Evolutionary conservation across 2,329 filamentous ascomycete genomes (phyloP).

Genomic region (Didymella pinodella): DNA sequence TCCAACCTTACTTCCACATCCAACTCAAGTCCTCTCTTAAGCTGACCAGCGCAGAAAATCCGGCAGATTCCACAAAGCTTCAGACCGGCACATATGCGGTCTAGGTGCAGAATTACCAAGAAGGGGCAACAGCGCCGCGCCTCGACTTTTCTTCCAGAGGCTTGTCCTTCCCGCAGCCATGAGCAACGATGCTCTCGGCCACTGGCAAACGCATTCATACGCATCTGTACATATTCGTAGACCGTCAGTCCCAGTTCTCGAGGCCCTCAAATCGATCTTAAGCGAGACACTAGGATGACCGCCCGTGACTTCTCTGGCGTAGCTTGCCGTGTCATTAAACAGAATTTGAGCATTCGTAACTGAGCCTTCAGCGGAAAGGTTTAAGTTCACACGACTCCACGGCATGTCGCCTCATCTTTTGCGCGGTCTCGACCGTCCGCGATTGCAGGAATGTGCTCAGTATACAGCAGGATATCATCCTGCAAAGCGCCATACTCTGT

Average conservation of each 20-base stretch:
- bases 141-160: neutral
- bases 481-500: neutral
- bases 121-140: neutral
- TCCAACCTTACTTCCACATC: conserved; percentile 1
- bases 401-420: neutral
- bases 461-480: neutral
- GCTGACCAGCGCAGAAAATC: conserved; percentile 3
- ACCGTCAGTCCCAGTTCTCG: too few relatives aligned
- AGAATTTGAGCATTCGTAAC: neutral
- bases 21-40: neutral
- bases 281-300: neutral
- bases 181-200: neutral
- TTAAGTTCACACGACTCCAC: neutral
- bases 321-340: neutral
- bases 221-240: neutral
- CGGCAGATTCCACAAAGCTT: neutral
- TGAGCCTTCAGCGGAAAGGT: neutral
- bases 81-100: neutral
- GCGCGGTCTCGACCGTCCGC: neutral
- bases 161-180: neutral
- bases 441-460: too few relatives aligned
- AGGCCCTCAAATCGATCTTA: neutral
- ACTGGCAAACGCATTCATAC: neutral
- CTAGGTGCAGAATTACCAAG: neutral
- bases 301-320: neutral